Evolutionary conservation across 2,329 filamentous ascomycete genomes (phyloP).

Genomic region (Aspergillus japonicus): DNA sequence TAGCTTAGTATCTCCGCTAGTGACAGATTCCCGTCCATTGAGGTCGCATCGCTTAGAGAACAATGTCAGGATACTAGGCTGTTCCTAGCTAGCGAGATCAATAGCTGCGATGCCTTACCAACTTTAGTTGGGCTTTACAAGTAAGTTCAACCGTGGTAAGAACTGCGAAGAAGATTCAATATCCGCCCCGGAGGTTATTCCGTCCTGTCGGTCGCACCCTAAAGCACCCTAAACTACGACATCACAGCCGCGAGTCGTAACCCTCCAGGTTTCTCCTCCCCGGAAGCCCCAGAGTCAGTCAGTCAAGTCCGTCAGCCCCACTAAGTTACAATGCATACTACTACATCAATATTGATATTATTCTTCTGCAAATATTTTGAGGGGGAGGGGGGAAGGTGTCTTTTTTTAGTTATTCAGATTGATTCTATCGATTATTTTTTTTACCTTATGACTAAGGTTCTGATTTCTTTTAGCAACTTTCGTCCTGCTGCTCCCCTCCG

Average conservation of each 20-base stretch:
- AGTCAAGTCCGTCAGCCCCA: not conserved
- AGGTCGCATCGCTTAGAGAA: slow-evolving; percentile 6
- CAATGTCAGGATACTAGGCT: slow-evolving; percentile 7
- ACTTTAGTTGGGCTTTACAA: slow-evolving; percentile 1
- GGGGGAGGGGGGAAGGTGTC: not conserved
- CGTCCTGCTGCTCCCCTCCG: too few relatives aligned
- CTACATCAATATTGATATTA: too few relatives aligned
- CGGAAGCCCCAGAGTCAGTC: not conserved
- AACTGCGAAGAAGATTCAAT: not conserved
- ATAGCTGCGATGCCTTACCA: not conserved
- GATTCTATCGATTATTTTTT: not conserved
- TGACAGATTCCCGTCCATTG: slow-evolving; percentile 4
- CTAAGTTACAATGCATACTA: not conserved
- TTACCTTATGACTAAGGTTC: not conserved
- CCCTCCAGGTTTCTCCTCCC: slow-evolving; percentile 1
- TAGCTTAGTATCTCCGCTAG: slow-evolving; percentile 2
- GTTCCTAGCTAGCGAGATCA: not conserved
- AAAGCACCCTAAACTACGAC: too few relatives aligned
- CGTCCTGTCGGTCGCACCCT: not conserved
- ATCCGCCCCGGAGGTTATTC: not conserved
- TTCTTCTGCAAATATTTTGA: slow-evolving; percentile 1
- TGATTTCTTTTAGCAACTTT: not conserved
- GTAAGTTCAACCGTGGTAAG: not conserved
- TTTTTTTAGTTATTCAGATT: not conserved
- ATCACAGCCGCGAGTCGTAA: too few relatives aligned